Conservation (phyloP, 2,329 filamentous ascomycete genomes). For the Rhynchosporium agropyri region DNA sequence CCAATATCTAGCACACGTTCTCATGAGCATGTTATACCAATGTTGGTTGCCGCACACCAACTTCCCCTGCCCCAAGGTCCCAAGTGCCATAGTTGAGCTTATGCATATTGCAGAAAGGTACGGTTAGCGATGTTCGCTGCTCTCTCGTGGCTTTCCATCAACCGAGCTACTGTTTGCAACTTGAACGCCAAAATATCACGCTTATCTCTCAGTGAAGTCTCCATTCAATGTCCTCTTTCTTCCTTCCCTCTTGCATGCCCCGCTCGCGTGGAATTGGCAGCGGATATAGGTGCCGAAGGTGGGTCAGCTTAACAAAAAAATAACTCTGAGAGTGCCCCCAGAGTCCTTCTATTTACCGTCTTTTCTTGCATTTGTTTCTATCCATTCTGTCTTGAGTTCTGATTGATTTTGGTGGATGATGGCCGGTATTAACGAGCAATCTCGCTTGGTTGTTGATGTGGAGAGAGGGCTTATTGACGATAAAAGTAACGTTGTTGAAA, state of each 20-base stretch:
- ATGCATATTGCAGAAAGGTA: neutral
- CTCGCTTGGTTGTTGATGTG: conserved; percentile 12
- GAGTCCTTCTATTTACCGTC: neutral
- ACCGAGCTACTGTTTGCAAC: neutral
- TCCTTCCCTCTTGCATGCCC: conserved; percentile 7
- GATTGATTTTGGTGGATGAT: conserved; percentile 1
- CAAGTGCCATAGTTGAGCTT: neutral
- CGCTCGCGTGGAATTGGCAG: neutral
- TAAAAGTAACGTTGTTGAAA: neutral
- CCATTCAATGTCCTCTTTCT: conserved; percentile 1
- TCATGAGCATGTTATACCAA: conserved; percentile 3
- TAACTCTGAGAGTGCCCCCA: neutral
- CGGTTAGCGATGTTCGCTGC: neutral
- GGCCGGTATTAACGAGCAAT: neutral
- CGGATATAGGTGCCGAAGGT: conserved; percentile 9
- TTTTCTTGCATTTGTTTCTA: neutral
- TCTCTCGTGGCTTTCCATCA: neutral
- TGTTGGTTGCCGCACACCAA: neutral
- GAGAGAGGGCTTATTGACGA: conserved; percentile 20
- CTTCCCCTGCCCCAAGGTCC: conserved; percentile 1
- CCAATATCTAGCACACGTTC: conserved; percentile 3
- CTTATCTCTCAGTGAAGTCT: neutral
- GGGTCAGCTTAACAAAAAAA: conserved; percentile 6
- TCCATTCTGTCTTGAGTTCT: neutral
- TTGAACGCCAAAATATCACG: neutral